Conservation (phyloP, 345 rosid species). For the Linum tenue region DNA sequence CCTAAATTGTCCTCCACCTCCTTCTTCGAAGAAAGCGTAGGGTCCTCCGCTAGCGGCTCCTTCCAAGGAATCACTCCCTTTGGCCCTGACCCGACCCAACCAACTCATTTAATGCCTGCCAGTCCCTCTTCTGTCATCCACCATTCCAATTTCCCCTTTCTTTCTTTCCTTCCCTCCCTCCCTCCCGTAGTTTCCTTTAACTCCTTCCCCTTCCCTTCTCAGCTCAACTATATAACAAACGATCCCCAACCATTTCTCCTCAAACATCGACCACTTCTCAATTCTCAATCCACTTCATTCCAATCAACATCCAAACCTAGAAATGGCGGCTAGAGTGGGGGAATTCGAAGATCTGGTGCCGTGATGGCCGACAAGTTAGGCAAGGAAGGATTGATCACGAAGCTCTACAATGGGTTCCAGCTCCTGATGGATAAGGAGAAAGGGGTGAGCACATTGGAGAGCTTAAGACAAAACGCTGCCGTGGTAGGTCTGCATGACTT, state of each 20-base stretch:
- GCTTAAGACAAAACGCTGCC: constrained; percentile 47
- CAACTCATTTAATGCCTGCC: neutral
- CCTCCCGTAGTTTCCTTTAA: no score
- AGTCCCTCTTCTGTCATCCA: neutral
- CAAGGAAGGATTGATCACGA: constrained; percentile 64
- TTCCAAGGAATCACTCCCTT: no score
- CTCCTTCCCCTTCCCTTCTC: no score
- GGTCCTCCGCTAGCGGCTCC: no score
- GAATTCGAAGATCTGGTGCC: constrained; percentile 65
- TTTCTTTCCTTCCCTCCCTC: neutral
- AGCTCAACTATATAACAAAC: neutral
- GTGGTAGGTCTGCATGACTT: constrained; percentile 58
- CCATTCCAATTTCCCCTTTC: neutral
- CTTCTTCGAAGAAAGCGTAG: no score
- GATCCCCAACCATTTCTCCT: neutral
- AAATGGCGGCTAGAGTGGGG: neutral
- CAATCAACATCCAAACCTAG: neutral
- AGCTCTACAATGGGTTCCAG: constrained; percentile 75
- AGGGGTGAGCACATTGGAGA: constrained; percentile 69
- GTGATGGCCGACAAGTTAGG: constrained; percentile 73
- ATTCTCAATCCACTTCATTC: constrained; percentile 1
- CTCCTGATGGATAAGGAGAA: constrained; percentile 54
- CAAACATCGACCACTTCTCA: neutral
- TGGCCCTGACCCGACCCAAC: neutral
- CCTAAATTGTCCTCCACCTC: no score